phyloP scores from a whole-genome alignment of 495 filamentous ascomycete genomes.

The Penicillium lividum region DNA sequence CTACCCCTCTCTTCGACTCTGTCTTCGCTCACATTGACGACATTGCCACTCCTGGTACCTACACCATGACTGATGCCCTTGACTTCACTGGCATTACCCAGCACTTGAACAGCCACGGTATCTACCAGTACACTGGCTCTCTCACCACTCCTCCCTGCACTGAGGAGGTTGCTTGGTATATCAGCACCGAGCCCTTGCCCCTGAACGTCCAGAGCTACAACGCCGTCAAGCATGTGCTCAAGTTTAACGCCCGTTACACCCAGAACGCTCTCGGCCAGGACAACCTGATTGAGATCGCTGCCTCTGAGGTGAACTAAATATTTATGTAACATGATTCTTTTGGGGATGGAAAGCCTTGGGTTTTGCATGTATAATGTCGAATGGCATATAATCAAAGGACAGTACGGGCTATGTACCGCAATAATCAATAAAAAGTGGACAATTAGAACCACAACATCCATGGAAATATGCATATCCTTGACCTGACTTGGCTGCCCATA shows the following conservation, averaged over 20 bases:
- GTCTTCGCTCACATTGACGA: conserved; percentile 52
- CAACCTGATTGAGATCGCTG: conserved; percentile 52
- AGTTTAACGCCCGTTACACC: conserved; percentile 64
- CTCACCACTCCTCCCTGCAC: conserved; percentile 71
- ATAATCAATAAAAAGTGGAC: not conserved
- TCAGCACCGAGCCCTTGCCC: conserved; percentile 52
- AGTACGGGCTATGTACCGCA: not conserved
- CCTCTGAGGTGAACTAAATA: conserved; percentile 13
- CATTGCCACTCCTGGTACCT: conserved; percentile 56
- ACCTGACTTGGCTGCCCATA: not conserved
- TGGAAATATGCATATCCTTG: not conserved
- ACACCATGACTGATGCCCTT: conserved; percentile 54
- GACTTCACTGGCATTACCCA: conserved; percentile 56
- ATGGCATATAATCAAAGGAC: not conserved
- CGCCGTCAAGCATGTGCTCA: conserved; percentile 57
- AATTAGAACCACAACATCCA: not conserved
- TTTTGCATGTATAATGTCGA: not conserved
- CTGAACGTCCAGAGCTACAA: conserved; percentile 56
- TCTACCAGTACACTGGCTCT: conserved; percentile 61
- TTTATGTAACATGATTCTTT: not conserved
- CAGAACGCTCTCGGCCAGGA: conserved; percentile 56
- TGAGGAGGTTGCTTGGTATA: conserved; percentile 60
- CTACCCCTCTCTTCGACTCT: conserved; percentile 53
- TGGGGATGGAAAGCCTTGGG: not conserved
- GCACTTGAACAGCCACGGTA: conserved; percentile 47